phyloP scores from a whole-genome alignment of 2,329 filamentous ascomycete genomes.

The Rugonectria rugulosa region DNA sequence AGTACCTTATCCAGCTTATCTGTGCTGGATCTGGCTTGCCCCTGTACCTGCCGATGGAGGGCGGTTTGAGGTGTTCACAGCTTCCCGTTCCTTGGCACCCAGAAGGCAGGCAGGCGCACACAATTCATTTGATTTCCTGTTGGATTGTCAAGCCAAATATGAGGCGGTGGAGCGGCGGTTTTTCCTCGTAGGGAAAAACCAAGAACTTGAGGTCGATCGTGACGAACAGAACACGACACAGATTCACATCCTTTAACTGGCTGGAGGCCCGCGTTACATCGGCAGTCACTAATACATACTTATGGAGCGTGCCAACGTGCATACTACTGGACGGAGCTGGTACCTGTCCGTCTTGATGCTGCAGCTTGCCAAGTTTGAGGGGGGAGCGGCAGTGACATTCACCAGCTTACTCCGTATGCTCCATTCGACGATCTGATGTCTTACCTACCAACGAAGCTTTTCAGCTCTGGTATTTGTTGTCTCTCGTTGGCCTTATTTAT shows the following conservation, averaged over 20 bases:
- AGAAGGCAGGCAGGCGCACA: conserved; percentile 5
- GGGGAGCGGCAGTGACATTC: too few species aligned
- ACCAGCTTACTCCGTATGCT: too few species aligned
- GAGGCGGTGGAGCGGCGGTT: conserved; percentile 13
- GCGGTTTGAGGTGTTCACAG: background rate
- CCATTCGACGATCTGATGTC: background rate
- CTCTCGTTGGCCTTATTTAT: too few species aligned
- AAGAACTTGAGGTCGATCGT: background rate
- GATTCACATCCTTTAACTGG: conserved; percentile 5
- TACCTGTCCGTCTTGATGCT: background rate
- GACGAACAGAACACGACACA: background rate
- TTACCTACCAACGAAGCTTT: background rate
- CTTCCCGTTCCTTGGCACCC: background rate
- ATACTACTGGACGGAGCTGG: too few species aligned
- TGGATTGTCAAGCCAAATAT: background rate
- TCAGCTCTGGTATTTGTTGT: background rate
- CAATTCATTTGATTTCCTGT: background rate
- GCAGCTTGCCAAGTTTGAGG: too few species aligned
- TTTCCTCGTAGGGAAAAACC: conserved; percentile 2
- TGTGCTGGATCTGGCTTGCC: too few species aligned
- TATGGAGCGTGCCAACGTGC: too few species aligned
- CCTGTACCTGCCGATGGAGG: background rate
- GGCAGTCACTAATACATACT: background rate
- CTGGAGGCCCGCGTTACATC: background rate
- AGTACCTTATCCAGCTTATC: too few species aligned